phyloP scores from a whole-genome alignment of 1,284 basidiomycete genomes.

The Cryptococcus sp. region DNA sequence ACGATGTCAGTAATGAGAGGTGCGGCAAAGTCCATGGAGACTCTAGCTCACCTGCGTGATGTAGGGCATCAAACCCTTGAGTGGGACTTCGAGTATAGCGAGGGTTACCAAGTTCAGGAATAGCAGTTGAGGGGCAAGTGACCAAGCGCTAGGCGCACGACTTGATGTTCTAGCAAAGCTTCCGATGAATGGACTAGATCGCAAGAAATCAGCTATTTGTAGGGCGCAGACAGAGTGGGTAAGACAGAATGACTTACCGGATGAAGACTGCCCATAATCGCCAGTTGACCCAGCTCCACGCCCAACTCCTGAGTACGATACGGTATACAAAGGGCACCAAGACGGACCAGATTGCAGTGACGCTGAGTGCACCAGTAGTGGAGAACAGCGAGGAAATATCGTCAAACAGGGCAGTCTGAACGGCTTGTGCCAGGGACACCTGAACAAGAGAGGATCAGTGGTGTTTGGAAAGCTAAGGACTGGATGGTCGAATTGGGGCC shows the following conservation, averaged over 20 bases:
- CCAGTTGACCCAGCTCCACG: constrained; percentile 23
- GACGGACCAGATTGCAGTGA: constrained; percentile 15
- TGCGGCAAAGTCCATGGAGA: not conserved
- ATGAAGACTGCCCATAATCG: constrained; percentile 16
- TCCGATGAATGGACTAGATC: constrained; percentile 39
- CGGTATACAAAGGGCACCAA: constrained; percentile 13
- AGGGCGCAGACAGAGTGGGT: not conserved
- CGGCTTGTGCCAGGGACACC: constrained; percentile 13
- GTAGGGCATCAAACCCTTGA: constrained; percentile 39
- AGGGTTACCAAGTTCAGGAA: constrained; percentile 30
- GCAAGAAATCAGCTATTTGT: not conserved
- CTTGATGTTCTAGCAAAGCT: constrained; percentile 40
- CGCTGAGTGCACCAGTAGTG: not conserved
- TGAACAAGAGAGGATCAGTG: not conserved
- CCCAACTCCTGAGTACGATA: constrained; percentile 11
- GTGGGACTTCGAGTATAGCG: constrained; percentile 28
- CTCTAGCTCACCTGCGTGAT: constrained; percentile 31
- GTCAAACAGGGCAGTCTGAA: constrained; percentile 11
- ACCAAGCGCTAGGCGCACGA: constrained; percentile 25
- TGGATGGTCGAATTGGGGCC: not conserved
- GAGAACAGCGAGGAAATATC: constrained; percentile 4
- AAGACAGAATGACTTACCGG: constrained; percentile 19
- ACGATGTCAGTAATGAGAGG: not conserved
- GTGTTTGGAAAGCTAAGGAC: not conserved
- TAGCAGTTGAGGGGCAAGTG: constrained; percentile 31